phyloP scores from a whole-genome alignment of 768 basidiomycete species.

The Dioszegia aurantiaca region DNA sequence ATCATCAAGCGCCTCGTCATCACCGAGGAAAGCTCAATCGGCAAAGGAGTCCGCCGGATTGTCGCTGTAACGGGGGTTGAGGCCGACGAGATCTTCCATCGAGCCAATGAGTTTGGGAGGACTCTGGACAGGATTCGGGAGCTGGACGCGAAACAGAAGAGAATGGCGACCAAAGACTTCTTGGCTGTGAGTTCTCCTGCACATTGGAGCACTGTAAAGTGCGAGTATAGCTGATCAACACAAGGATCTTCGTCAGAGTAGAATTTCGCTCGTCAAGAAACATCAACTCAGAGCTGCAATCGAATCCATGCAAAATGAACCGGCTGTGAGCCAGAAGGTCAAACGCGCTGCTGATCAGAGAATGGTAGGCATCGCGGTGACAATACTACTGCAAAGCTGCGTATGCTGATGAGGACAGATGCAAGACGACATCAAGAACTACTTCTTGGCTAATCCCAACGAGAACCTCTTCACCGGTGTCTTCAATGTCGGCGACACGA shows the following conservation, averaged over 20 bases:
- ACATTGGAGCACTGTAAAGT: neutral
- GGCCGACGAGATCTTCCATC: constrained; percentile 73
- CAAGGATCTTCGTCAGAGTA: constrained; percentile 82
- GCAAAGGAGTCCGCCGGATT: constrained; percentile 93
- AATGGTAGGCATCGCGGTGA: constrained; percentile 57
- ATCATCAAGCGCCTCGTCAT: constrained; percentile 96
- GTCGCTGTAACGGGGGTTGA: constrained; percentile 92
- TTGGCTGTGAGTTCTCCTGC: constrained; percentile 35
- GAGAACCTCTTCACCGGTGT: constrained; percentile 67
- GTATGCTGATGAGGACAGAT: constrained; percentile 56
- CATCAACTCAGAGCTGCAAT: constrained; percentile 73
- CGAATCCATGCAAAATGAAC: constrained; percentile 68
- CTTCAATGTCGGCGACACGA: constrained; percentile 77
- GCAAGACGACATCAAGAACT: constrained; percentile 65
- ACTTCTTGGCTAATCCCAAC: constrained; percentile 74
- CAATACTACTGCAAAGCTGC: neutral
- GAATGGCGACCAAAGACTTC: constrained; percentile 75
- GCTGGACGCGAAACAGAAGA: constrained; percentile 73
- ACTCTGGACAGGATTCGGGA: constrained; percentile 64
- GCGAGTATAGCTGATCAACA: neutral
- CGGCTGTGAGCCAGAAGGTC: constrained; percentile 81
- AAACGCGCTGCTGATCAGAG: constrained; percentile 74
- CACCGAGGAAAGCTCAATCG: constrained; percentile 92
- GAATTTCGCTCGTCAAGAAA: constrained; percentile 82
- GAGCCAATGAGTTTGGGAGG: constrained; percentile 63